Conservation (phyloP, 169 alveolate genomes). For the Eimeria necatrix region DNA sequence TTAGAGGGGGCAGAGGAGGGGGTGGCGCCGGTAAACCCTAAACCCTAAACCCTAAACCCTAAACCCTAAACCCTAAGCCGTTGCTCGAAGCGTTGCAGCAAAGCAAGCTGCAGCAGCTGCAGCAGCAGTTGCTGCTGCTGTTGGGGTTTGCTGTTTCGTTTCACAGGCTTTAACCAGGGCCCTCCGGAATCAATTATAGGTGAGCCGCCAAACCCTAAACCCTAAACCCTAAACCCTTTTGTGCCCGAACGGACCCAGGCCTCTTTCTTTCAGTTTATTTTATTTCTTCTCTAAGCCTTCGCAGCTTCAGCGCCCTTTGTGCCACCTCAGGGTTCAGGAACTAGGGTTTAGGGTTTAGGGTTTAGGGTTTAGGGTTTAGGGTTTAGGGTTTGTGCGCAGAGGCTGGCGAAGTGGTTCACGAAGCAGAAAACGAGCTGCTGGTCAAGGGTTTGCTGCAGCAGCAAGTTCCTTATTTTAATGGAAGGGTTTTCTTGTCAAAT, state of each 20-base stretch:
- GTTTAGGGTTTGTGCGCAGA: conserved; percentile 32
- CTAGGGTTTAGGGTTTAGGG: not conserved
- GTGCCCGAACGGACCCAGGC: not conserved
- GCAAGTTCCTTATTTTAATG: conserved; percentile 97
- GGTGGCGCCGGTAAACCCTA: conserved; percentile 65
- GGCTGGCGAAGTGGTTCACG: conserved; percentile 89
- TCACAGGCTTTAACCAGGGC: conserved; percentile 41
- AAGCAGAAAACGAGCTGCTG: conserved; percentile 95
- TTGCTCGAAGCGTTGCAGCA: no score
- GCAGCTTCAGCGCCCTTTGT: not conserved
- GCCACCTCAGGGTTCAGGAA: not conserved
- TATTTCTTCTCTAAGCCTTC: no score
- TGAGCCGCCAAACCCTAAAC: no score
- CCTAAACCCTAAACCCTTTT: no score
- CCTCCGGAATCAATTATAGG: conserved; percentile 53
- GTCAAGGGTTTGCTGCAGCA: conserved; percentile 90
- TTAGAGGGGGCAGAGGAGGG: conserved; percentile 74
- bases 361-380: not conserved
- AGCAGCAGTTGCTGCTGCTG: conserved; percentile 10
- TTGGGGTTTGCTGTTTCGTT: not conserved
- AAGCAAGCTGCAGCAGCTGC: conserved; percentile 4
- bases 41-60: not conserved
- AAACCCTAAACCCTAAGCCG: no score
- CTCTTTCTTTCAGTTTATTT: not conserved
- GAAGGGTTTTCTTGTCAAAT: conserved; percentile 95